Conservation (phyloP, 208 protist species). For the Trypanosomatidae sp. region DNA sequence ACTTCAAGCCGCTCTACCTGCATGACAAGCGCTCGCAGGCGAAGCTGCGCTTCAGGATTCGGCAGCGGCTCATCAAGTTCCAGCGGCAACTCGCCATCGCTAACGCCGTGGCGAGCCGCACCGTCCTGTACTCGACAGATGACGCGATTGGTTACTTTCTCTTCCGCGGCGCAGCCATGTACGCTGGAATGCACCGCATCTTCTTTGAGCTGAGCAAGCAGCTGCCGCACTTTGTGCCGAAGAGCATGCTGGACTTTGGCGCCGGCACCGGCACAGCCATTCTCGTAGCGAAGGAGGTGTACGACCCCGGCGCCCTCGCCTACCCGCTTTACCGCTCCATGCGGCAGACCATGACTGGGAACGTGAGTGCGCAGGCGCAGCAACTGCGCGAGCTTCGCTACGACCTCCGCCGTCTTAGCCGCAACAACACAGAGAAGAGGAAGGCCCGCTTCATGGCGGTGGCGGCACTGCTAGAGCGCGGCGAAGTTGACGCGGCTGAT, state of each 20-base stretch:
- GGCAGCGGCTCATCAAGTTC: constrained; percentile 84
- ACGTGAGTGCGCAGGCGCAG: constrained; percentile 51
- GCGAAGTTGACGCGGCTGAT: constrained; percentile 71
- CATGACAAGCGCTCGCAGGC: constrained; percentile 81
- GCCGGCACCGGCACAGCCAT: constrained; percentile 84
- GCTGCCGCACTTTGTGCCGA: constrained; percentile 86
- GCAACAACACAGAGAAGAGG: constrained; percentile 83
- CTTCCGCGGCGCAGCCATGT: constrained; percentile 87
- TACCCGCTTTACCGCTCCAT: constrained; percentile 86
- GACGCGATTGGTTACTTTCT: constrained; percentile 90
- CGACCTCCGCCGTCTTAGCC: constrained; percentile 69
- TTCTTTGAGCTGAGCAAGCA: constrained; percentile 88
- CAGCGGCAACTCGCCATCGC: constrained; percentile 81
- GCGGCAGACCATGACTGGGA: constrained; percentile 81
- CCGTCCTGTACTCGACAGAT: constrained; percentile 78
- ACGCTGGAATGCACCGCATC: constrained; percentile 86
- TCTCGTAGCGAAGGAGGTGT: constrained; percentile 88
- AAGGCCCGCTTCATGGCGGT: constrained; percentile 90
- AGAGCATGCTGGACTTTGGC: constrained; percentile 89
- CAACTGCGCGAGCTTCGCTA: constrained; percentile 71
- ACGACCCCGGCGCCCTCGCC: constrained; percentile 79
- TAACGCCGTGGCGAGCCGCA: constrained; percentile 78
- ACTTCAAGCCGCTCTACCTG: constrained; percentile 63
- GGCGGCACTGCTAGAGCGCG: constrained; percentile 73
- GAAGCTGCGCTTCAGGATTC: constrained; percentile 83